Evolutionary conservation across 2,329 filamentous ascomycete genomes (phyloP).

Genomic region (Colletotrichum sp.): DNA sequence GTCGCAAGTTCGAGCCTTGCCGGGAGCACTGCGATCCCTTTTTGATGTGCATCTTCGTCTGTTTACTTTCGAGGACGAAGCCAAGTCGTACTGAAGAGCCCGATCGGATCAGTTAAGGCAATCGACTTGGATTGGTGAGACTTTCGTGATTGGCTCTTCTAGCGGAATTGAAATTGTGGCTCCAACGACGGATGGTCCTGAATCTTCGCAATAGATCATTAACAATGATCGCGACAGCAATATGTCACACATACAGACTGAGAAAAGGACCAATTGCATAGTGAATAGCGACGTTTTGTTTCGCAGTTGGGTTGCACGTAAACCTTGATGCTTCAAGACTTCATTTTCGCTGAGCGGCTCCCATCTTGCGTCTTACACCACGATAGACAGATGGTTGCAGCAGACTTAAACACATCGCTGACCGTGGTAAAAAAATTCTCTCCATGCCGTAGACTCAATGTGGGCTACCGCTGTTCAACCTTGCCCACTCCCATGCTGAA

Average conservation of each 20-base stretch:
- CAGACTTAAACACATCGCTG: not conserved
- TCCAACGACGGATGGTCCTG: too few relatives aligned
- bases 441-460: not conserved
- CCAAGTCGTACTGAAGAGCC: fast-evolving
- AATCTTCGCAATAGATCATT: not conserved
- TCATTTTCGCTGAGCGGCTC: not conserved
- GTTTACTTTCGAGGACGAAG: not conserved
- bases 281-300: fast-evolving
- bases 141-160: not conserved
- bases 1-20: constrained; percentile 13
- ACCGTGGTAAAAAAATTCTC: not conserved
- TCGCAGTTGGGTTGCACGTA: not conserved
- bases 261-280: fast-evolving
- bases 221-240: not conserved
- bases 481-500: fast-evolving
- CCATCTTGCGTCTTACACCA: not conserved
- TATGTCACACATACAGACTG: not conserved
- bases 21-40: not conserved
- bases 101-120: not conserved
- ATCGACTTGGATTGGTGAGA: not conserved
- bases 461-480: not conserved
- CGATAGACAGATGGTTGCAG: not conserved
- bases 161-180: too few relatives aligned
- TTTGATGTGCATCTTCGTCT: not conserved
- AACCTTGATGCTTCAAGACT: not conserved